These are phyloP conservation scores for Phytophthora nicotianae DNA, from an alignment of 352 stramenopile species.

Conservation along the genomic window DNA sequence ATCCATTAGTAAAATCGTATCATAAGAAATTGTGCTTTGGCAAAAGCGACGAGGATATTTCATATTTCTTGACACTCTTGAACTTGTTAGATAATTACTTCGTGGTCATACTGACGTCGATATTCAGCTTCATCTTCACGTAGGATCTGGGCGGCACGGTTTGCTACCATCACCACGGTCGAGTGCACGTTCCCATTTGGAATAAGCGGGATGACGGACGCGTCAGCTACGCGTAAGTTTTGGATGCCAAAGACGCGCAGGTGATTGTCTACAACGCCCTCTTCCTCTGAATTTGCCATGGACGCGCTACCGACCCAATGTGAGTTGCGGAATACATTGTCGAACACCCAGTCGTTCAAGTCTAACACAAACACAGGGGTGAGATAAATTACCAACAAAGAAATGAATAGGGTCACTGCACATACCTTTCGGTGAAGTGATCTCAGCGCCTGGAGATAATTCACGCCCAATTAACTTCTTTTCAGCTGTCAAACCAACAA, in stretches of 20 bases:
- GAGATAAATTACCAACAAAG: not conserved
- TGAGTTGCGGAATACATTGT: slow-evolving; percentile 78
- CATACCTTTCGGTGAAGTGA: slow-evolving; percentile 42
- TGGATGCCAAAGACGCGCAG: slow-evolving; percentile 66
- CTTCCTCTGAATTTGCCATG: slow-evolving; percentile 55
- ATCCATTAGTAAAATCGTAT: too few species aligned
- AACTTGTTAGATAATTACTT: too few species aligned
- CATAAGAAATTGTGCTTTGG: too few species aligned
- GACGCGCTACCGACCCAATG: slow-evolving; percentile 86
- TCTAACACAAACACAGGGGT: slow-evolving; percentile 24
- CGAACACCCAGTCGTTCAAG: slow-evolving; percentile 68
- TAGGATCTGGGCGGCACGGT: slow-evolving; percentile 54
- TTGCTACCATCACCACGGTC: slow-evolving; percentile 71
- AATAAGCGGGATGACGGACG: slow-evolving; percentile 70
- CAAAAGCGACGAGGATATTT: not conserved
- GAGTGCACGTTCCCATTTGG: slow-evolving; percentile 82
- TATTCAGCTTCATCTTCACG: slow-evolving; percentile 35
- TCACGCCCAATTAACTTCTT: slow-evolving; percentile 49
- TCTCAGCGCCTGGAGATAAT: slow-evolving; percentile 39
- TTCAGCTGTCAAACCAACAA: slow-evolving; percentile 30
- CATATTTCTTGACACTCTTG: too few species aligned
- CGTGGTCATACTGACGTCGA: too few species aligned
- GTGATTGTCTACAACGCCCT: slow-evolving; percentile 62
- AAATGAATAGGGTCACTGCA: not conserved
- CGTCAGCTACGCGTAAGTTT: slow-evolving; percentile 68